Base-by-base conservation (phyloP, 805 yeast species). In the Jamesozyma jinghongensis region DNA sequence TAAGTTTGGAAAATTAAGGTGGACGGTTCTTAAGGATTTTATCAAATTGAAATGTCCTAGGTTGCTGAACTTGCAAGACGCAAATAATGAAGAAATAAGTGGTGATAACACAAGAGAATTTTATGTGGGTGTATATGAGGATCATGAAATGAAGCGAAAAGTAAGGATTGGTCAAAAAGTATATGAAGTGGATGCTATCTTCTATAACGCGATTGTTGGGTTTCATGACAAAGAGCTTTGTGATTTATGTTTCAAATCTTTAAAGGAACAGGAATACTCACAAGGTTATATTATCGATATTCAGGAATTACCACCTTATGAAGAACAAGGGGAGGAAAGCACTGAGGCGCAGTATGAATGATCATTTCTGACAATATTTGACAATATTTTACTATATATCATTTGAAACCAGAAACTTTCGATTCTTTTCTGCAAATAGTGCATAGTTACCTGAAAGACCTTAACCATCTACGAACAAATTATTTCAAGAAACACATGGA, bases 1-100 rank as follows among this genome's bases (percentile, higher is more conserved):
- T 13, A 50, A 47, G 35, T 58, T 40, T 41, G 56, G 57, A 8
- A 57, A 58, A 36, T 44, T 60, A 6, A 53, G 60, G 40, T 67
- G 70, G 70, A 61, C 57, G 12, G 60, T 62, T 1, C 39, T 67
- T 14, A 66, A 66, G 46, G 71, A 67, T 44, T 59, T 55, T 32
- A 50, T 67, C 11, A 59, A 65, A 38, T 41, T 53, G 29, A 58
- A 57, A 37, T 59, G 63, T 40, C 59, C 59, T 13, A 50, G 46
- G 29, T 44, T 57, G 37, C 37, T 58, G 19, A 49, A 46, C 30
- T 39, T 49, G 36, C 38, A 28, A 32, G 40, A 41, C 19, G 25
- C 39, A 13, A 30, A 19, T 14, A 34, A 44, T 34, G 37, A 36
- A 10, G 39, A 42, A 5, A 43, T 37, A 3, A 38, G 22, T 19